Evolutionary conservation across 2,329 filamentous ascomycete genomes (phyloP).

Genomic region (Phyllosticta citrichinensis): DNA sequence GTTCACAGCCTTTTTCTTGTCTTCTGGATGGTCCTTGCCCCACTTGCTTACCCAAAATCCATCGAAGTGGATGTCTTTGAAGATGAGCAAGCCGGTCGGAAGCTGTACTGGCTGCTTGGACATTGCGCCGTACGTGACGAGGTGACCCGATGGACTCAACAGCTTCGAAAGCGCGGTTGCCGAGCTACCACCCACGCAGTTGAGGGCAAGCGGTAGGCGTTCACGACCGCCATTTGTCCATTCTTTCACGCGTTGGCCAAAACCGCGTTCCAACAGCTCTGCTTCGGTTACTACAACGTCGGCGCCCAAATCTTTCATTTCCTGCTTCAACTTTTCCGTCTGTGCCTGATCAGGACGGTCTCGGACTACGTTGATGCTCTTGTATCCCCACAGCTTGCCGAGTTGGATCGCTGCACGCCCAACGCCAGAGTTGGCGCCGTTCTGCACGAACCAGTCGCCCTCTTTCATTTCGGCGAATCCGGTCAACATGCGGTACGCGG

Average conservation of each 20-base stretch:
- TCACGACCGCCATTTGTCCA: conserved; percentile 64
- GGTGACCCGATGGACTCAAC: conserved; percentile 54
- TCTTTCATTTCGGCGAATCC: conserved; percentile 59
- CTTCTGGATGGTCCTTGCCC: conserved; percentile 63
- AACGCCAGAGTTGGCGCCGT: conserved; percentile 90
- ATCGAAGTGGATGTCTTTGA: conserved; percentile 79
- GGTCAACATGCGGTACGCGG: conserved; percentile 84
- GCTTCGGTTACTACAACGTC: conserved; percentile 53
- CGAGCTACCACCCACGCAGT: conserved; percentile 86
- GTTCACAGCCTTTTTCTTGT: conserved; percentile 71
- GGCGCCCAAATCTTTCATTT: conserved; percentile 52
- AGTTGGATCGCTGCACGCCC: conserved; percentile 87
- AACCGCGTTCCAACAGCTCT: conserved; percentile 51
- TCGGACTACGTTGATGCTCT: conserved; percentile 82
- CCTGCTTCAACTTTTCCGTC: conserved; percentile 53
- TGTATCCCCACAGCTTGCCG: conserved; percentile 72
- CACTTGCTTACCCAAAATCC: conserved; percentile 94
- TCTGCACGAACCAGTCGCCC: conserved; percentile 95
- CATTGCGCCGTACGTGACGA: conserved; percentile 97
- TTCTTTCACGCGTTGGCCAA: conserved; percentile 50
- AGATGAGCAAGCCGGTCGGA: conserved; percentile 79
- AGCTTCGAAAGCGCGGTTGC: conserved; percentile 69
- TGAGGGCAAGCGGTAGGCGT: conserved; percentile 67
- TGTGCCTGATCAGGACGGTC: conserved; percentile 51
- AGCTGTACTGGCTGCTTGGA: conserved; percentile 72